Evolutionary conservation across 2,329 filamentous ascomycete genomes (phyloP).

Genomic region (Fusarium humuli): DNA sequence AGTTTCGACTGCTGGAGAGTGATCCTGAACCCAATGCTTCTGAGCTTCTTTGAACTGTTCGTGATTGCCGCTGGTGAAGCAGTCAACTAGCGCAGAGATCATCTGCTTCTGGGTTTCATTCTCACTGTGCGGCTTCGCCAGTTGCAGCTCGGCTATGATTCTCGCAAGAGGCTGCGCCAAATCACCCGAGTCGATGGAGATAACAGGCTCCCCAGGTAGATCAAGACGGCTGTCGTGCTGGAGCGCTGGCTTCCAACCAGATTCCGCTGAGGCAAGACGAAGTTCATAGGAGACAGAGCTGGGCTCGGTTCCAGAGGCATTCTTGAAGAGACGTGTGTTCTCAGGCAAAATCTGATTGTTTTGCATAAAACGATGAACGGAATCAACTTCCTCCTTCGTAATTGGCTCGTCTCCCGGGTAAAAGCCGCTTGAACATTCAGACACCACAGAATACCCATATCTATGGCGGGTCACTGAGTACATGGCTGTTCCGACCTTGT

Average conservation of each 20-base stretch:
- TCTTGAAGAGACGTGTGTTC: neutral
- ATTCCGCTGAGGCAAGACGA: neutral
- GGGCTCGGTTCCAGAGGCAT: neutral
- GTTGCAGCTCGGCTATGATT: no score
- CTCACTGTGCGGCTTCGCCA: neutral
- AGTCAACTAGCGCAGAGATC: neutral
- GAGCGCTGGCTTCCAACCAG: neutral
- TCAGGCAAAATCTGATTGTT: neutral
- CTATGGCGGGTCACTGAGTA: neutral
- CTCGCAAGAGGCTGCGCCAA: no score
- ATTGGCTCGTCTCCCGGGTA: neutral
- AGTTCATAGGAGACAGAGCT: neutral
- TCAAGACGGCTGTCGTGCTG: no score
- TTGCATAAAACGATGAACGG: neutral
- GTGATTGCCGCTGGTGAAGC: neutral
- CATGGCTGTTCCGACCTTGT: neutral
- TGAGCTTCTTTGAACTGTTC: neutral
- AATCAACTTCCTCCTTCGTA: neutral
- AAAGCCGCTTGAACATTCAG: neutral
- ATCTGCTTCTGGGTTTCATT: neutral
- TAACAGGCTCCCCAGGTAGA: no score
- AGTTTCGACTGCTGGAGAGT: neutral
- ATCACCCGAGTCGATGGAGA: no score
- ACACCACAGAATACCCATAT: neutral
- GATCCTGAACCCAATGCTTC: neutral